Conservation (phyloP, 495 filamentous ascomycete species). For the Filosporella fistucella region DNA sequence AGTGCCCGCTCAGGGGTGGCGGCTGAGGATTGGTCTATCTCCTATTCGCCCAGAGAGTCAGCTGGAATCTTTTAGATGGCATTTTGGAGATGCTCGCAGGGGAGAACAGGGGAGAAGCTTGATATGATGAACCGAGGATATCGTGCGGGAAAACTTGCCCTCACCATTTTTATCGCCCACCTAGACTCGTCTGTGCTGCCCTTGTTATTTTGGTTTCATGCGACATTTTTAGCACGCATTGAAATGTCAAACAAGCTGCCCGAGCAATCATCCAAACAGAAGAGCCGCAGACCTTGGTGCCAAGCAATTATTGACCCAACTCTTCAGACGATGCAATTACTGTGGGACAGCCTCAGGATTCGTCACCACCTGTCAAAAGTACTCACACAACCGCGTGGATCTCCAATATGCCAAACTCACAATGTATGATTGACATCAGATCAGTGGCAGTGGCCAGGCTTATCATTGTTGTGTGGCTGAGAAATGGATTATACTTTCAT, state of each 20-base stretch:
- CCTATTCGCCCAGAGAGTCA: no score
- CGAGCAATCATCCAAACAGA: not conserved
- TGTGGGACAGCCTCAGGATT: not conserved
- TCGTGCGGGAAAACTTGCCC: no score
- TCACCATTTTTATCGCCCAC: no score
- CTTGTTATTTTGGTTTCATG: not conserved
- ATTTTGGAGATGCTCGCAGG: no score
- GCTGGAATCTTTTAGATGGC: no score
- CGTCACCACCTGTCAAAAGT: slow-evolving; percentile 1
- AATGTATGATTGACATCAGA: not conserved
- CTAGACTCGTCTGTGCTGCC: slow-evolving; percentile 5
- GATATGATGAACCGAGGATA: no score
- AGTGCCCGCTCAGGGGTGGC: no score
- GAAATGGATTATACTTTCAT: no score
- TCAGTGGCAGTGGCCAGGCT: no score
- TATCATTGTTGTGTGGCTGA: no score
- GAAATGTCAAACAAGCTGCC: slow-evolving; percentile 8
- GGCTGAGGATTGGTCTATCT: no score
- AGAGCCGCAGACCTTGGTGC: not conserved
- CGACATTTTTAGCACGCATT: slow-evolving; percentile 5
- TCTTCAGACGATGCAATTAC: not conserved
- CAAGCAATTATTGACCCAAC: not conserved
- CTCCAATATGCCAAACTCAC: not conserved
- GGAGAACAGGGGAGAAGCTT: no score
- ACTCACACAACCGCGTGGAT: not conserved